phyloP scores from a whole-genome alignment of 2,329 filamentous ascomycete species.

The Atkinsonella texensis region DNA sequence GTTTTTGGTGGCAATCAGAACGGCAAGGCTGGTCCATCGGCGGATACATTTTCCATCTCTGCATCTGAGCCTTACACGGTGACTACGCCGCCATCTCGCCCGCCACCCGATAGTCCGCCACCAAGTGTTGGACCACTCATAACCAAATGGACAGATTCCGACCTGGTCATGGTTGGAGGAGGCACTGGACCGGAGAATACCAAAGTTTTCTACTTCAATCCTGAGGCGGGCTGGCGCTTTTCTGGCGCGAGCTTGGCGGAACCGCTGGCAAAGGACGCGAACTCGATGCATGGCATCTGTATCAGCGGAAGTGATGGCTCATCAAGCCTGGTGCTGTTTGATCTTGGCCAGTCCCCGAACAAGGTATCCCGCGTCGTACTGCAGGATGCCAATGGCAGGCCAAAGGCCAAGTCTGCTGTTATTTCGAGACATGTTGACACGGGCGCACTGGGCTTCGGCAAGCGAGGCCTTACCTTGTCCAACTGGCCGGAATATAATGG shows the following conservation, averaged over 20 bases:
- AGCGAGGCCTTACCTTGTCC: slow-evolving; percentile 38
- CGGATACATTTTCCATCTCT: slow-evolving; percentile 63
- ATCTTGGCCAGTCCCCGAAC: slow-evolving; percentile 65
- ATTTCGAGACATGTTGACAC: slow-evolving; percentile 23
- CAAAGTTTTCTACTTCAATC: slow-evolving; percentile 61
- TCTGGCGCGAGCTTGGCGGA: slow-evolving; percentile 51
- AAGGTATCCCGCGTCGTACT: slow-evolving; percentile 59
- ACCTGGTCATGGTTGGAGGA: slow-evolving; percentile 67
- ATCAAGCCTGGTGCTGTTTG: slow-evolving; percentile 68
- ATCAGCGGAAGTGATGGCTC: slow-evolving; percentile 64
- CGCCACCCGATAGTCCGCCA: slow-evolving; percentile 38
- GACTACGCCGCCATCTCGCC: slow-evolving; percentile 42
- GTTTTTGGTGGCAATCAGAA: slow-evolving; percentile 68
- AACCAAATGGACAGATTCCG: slow-evolving; percentile 57
- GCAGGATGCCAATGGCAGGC: slow-evolving; percentile 45
- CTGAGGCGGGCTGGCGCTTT: slow-evolving; percentile 50
- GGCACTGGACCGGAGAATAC: slow-evolving; percentile 35
- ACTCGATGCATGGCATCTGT: slow-evolving; percentile 47
- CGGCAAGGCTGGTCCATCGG: slow-evolving; percentile 44
- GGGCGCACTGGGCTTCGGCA: slow-evolving; percentile 8
- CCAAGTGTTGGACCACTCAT: slow-evolving; percentile 51
- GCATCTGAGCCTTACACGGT: slow-evolving; percentile 54
- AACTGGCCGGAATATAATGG: slow-evolving; percentile 72
- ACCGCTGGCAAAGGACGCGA: slow-evolving; percentile 46
- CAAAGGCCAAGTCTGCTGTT: slow-evolving; percentile 33